Conservation (phyloP, 768 basidiomycete genomes). For the Podaxis carcinomalis region DNA sequence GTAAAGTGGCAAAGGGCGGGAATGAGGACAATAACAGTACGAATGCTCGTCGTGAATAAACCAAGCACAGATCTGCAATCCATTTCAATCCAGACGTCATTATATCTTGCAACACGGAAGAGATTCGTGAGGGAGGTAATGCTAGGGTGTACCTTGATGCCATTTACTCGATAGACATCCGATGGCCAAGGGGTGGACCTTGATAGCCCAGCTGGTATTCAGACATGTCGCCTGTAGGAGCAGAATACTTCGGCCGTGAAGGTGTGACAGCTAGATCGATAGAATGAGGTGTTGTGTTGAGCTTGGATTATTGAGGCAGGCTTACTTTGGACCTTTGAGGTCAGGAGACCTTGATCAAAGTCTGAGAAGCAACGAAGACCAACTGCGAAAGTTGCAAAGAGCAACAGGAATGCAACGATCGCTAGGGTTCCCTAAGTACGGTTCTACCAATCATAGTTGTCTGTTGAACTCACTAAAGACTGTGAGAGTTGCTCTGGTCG, state of each 20-base stretch:
- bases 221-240: constrained; percentile 37
- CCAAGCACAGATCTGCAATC: background rate
- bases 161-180: constrained; percentile 73
- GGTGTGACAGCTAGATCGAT: constrained; percentile 39
- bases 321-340: constrained; percentile 76
- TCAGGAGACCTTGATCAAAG: constrained; percentile 74
- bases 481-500: constrained; percentile 78
- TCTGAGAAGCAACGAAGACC: constrained; percentile 78
- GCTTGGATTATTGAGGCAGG: constrained; percentile 21
- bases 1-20: background rate
- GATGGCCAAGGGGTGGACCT: constrained; percentile 52
- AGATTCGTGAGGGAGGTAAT: background rate
- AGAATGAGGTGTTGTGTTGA: constrained; percentile 18
- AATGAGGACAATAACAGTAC: background rate
- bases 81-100: background rate
- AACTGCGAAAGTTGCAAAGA: constrained; percentile 70
- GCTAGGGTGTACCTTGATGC: background rate
- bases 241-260: constrained; percentile 39
- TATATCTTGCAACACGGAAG: background rate
- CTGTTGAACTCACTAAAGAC: constrained; percentile 57
- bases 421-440: constrained; percentile 34
- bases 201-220: constrained; percentile 44
- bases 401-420: constrained; percentile 68
- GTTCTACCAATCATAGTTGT: background rate
- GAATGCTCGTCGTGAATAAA: background rate